phyloP scores from a whole-genome alignment of 345 rosid species.

The Anastatica hierochuntica region DNA sequence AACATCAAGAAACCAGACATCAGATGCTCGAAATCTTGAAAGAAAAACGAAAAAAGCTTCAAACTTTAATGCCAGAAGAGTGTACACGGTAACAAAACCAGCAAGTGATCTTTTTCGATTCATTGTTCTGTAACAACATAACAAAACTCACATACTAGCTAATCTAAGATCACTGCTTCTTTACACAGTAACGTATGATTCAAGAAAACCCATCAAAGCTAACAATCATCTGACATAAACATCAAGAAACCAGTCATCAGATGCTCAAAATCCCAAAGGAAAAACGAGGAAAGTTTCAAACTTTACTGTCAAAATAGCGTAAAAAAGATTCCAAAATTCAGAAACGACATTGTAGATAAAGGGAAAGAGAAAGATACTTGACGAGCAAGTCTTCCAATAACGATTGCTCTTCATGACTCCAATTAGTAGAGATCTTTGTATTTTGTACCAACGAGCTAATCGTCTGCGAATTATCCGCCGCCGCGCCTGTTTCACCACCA shows the following conservation, averaged over 20 bases:
- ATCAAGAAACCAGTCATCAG: neutral
- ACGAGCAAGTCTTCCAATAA: conserved; percentile 55
- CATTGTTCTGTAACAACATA: too few relatives aligned
- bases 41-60: too few relatives aligned
- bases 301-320: neutral
- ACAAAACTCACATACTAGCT: too few relatives aligned
- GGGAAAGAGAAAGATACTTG: conserved; percentile 29
- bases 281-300: neutral
- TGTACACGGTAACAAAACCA: too few relatives aligned
- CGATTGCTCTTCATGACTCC: conserved; percentile 66
- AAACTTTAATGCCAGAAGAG: too few relatives aligned
- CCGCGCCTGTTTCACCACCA: conserved; percentile 24
- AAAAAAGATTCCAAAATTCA: neutral
- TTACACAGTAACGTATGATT: neutral
- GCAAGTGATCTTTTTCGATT: too few relatives aligned
- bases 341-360: neutral
- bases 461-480: conserved; percentile 34
- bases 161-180: neutral
- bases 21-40: too few relatives aligned
- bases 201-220: neutral
- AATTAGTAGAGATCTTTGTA: conserved; percentile 54
- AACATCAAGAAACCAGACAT: too few relatives aligned
- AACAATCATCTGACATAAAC: neutral
- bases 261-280: neutral
- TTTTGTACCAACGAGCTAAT: conserved; percentile 48